These are phyloP conservation scores for Knufia fluminis DNA, from an alignment of 2,329 filamentous ascomycete species.

Conservation along the genomic window DNA sequence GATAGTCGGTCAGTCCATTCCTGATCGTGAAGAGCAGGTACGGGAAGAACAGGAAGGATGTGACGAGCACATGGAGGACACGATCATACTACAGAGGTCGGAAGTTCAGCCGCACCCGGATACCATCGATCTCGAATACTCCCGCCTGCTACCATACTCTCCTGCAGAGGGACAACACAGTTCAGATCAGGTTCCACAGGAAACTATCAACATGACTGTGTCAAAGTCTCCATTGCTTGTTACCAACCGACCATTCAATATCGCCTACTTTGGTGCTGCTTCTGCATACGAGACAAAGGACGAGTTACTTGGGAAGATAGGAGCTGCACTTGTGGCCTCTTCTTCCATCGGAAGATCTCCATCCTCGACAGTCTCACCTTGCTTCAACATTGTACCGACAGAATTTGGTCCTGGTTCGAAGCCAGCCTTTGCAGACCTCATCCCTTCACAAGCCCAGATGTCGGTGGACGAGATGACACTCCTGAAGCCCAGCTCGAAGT, in stretches of 20 bases:
- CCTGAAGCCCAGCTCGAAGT: slow-evolving; percentile 21
- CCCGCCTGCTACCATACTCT: background rate
- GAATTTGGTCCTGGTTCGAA: slow-evolving; percentile 37
- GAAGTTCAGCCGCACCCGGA: slow-evolving; percentile 1
- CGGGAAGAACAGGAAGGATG: slow-evolving; percentile 3
- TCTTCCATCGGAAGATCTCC: slow-evolving; percentile 27
- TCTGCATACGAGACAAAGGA: background rate
- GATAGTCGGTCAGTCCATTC: slow-evolving; percentile 15
- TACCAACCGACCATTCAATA: background rate
- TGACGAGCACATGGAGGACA: slow-evolving; percentile 2
- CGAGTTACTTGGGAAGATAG: slow-evolving; percentile 33
- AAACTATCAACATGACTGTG: slow-evolving; percentile 30
- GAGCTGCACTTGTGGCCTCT: slow-evolving; percentile 38
- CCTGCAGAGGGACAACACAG: background rate
- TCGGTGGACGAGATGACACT: slow-evolving; percentile 39
- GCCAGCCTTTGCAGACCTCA: slow-evolving; percentile 40
- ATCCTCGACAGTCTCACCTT: slow-evolving; percentile 33
- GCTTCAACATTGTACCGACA: slow-evolving; percentile 41
- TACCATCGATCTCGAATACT: slow-evolving; percentile 2
- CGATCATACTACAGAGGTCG: slow-evolving; percentile 1
- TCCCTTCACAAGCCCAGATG: slow-evolving; percentile 39
- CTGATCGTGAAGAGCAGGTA: slow-evolving; percentile 15
- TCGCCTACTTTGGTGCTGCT: slow-evolving; percentile 5
- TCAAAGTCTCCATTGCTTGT: slow-evolving; percentile 37
- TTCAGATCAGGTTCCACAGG: background rate